Base-by-base conservation (phyloP, 352 stramenopile species). In the Thalassiosira sp. region DNA sequence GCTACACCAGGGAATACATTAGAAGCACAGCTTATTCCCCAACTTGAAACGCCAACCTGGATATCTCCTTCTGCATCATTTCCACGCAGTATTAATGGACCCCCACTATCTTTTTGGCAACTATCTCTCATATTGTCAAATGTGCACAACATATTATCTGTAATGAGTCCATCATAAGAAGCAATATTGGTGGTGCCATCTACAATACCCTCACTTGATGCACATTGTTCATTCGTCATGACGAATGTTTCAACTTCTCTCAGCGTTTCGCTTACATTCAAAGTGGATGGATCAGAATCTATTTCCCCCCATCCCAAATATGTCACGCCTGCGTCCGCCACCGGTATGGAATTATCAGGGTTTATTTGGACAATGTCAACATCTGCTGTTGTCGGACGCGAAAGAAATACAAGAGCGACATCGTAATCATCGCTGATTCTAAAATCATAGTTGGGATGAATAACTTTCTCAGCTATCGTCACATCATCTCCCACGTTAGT, bases 31-130 rank as follows among this genome's bases (percentile, higher is more conserved):
- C 70, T 65, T 24, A 74, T 35, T n/a, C 82, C 82, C 71, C 79
- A 89, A 6, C 66, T 81, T 3, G 79, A 58, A 16, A 89, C 62
- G 33, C 82, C 82, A 33, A 89, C 60, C 63, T 84, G 73, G 8
- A 75, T 16, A 42, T 73, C 51, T 11, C 49, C 42, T 11, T 37
- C 43, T 40, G 54, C 16, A 42, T 71, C 56, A 18, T 3, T 52
- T 8, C 37, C 65, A 0, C 54, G 25, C 2, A 67, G 24, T 25
- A 75, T 40, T 11, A 75, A 43, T 33, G 54, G 54, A 2, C 66
- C 66, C 5, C 49, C 49, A 16, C 27, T 57, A 25, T 76, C 67
- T 13, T 53, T 53, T 15, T 76, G 58, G 31, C 67, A 76, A 25
- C 24, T 59, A 20, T 76, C 67, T 40, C 57, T 76, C 5, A 24